Evolutionary conservation across 176 grass and related monocot species (phyloP).

Genomic region (Ensete glaucum): DNA sequence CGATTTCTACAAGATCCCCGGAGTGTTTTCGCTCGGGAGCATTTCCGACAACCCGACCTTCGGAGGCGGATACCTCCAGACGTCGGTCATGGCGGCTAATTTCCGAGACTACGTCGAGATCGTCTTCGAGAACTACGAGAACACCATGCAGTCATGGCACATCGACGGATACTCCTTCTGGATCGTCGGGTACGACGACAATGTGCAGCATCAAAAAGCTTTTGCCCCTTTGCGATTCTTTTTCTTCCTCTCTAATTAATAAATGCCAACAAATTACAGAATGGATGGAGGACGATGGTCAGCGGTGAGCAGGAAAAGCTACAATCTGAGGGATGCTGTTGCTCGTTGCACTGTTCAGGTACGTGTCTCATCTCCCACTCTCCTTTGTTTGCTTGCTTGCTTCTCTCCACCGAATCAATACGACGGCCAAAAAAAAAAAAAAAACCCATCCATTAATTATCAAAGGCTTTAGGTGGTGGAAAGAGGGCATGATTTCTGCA

Average conservation of each 20-base stretch:
- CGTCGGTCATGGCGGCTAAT: constrained; percentile 63
- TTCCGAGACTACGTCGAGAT: constrained; percentile 78
- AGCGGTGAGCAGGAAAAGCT: constrained; percentile 52
- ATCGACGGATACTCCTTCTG: constrained; percentile 85
- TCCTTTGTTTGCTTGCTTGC: too few species aligned
- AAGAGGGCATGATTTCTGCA: too few species aligned
- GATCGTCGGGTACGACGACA: constrained; percentile 66
- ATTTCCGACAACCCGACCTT: constrained; percentile 38
- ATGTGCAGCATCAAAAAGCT: neutral
- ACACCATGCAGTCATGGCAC: constrained; percentile 79
- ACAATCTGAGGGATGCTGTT: constrained; percentile 69
- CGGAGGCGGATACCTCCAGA: constrained; percentile 44
- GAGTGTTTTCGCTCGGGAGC: constrained; percentile 54
- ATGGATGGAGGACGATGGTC: constrained; percentile 91
- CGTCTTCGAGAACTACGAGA: constrained; percentile 72
- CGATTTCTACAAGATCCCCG: constrained; percentile 82
- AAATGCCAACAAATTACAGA: constrained; percentile 25
- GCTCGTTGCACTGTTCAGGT: constrained; percentile 84
- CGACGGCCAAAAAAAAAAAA: too few species aligned
- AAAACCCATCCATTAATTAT: too few species aligned
- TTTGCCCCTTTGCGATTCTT: neutral
- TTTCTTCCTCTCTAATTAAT: neutral
- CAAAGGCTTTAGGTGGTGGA: too few species aligned
- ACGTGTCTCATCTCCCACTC: neutral
- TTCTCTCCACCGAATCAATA: too few species aligned